Evolutionary conservation across 768 basidiomycete species (phyloP).

Genomic region (Gymnopilus dilepis): DNA sequence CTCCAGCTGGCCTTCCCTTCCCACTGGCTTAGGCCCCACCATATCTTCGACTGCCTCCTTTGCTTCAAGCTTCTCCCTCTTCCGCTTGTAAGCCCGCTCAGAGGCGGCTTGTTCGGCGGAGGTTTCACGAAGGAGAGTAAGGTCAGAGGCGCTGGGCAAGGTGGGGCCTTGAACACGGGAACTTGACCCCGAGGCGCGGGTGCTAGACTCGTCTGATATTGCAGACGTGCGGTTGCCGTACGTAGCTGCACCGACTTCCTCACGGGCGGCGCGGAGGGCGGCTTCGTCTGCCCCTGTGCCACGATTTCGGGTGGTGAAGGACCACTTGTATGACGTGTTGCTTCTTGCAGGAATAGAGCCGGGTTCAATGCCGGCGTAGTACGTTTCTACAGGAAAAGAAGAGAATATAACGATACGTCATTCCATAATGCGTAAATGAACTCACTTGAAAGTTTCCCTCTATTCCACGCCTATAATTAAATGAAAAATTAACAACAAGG

Average conservation of each 20-base stretch:
- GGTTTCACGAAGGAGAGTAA: conserved; percentile 71
- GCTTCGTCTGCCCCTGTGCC: conserved; percentile 49
- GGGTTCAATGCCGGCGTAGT: conserved; percentile 63
- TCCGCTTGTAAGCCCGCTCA: conserved; percentile 64
- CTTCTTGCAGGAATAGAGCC: conserved; percentile 60
- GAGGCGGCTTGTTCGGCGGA: conserved; percentile 54
- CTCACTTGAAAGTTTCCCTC: conserved; percentile 71
- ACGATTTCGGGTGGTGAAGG: conserved; percentile 75
- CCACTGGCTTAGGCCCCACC: conserved; percentile 81
- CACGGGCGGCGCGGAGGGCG: conserved; percentile 62
- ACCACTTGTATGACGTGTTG: conserved; percentile 89
- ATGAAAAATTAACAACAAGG: neutral
- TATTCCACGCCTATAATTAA: conserved; percentile 73
- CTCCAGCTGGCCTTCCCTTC: conserved; percentile 85
- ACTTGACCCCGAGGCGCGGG: conserved; percentile 30
- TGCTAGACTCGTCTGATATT: too few species aligned
- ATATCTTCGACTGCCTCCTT: conserved; percentile 77
- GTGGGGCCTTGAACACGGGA: conserved; percentile 68
- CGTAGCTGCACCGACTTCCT: conserved; percentile 60
- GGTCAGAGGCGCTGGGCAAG: conserved; percentile 71
- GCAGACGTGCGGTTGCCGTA: conserved; percentile 33
- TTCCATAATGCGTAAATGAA: conserved; percentile 6
- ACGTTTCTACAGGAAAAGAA: conserved; percentile 25
- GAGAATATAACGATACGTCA: neutral
- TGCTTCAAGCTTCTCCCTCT: conserved; percentile 67